Evolutionary conservation across 129 eudicot species (phyloP), one percentile per base, ranked within the genome.

Genomic region (Flaveria bidentis): DNA sequence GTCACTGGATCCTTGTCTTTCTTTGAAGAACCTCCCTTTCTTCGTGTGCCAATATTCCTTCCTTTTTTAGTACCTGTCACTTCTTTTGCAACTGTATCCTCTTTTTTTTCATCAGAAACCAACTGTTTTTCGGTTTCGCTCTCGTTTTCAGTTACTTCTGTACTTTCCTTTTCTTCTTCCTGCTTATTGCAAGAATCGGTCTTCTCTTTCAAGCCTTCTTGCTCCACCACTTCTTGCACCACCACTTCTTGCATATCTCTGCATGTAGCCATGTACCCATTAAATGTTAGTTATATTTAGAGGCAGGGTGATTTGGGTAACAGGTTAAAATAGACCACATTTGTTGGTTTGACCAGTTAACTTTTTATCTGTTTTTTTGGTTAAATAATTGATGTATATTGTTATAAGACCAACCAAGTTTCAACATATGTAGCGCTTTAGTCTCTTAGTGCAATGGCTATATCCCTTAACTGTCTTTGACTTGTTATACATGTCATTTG

Each of bases 221-320:
- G 82, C 33, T 70, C 96, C 83, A 79, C 75, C 18, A 65, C 67
- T 58, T 86, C 87, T 47, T 68, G 82, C 33, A 67, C 96, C 83
- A 79, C 75, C 18, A 65, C 67, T 61, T 79, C 85, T 67, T 76
- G 47, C 8, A 71, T 76, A 58, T 53, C 61, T 73, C 99, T 95
- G 94, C 86, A 84, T 67, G 71, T 61, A 70, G 71, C 45, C 50
- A 49, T 52, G 71, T 61, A 70, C 73, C 45, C 50, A 49, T 52
- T 68, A 14, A 25, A 81, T 15, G 67, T 69, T 74, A 78, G 79
- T 62, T 52, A 64, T 4, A n/a, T 11, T n/a, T 50, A 73, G 4
- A 14, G 56, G 36, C 18, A n/a, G 14, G 8, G 42, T 51, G 76
- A 15, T n/a, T 6, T 51, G 28, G 6, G 28, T 51, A 10, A 26